Evolutionary conservation across 108 stramenopile species (phyloP).

Genomic region (Bacterosira constricta): DNA sequence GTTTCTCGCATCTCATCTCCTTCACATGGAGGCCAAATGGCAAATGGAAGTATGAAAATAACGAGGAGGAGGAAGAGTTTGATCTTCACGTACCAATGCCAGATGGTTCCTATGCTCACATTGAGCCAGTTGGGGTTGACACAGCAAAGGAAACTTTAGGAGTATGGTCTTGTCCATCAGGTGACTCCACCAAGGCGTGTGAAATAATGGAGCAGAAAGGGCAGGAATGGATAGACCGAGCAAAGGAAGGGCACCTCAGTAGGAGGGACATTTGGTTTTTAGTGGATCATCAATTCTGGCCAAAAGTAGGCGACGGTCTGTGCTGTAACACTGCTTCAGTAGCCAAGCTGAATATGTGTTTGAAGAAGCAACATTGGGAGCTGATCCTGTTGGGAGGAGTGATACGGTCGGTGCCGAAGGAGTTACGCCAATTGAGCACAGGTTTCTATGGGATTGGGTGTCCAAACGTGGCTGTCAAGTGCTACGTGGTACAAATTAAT

Average conservation of each 20-base stretch:
- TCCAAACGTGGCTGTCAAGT: constrained; percentile 1
- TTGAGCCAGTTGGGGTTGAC: neutral
- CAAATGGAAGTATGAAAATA: neutral
- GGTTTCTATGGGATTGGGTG: constrained; percentile 8
- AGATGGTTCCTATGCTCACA: neutral
- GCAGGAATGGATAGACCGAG: neutral
- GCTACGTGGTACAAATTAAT: neutral
- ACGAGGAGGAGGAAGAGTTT: neutral
- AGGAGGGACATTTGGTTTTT: neutral
- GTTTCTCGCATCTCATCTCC: constrained; percentile 13
- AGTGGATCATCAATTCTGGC: neutral
- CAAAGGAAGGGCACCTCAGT: neutral
- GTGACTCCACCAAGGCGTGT: neutral
- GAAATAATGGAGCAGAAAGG: neutral
- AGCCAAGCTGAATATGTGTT: neutral
- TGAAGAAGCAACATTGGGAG: neutral
- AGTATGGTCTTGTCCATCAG: neutral
- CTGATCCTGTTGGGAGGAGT: neutral
- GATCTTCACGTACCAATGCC: too few species aligned
- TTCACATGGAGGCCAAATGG: constrained; percentile 7
- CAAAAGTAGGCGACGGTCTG: neutral
- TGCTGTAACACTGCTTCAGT: neutral
- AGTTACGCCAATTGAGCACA: neutral
- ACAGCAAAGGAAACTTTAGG: neutral
- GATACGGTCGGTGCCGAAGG: neutral